These are phyloP conservation scores for Candida ovalis DNA, from an alignment of 805 yeast genomes.

Conservation along the genomic window DNA sequence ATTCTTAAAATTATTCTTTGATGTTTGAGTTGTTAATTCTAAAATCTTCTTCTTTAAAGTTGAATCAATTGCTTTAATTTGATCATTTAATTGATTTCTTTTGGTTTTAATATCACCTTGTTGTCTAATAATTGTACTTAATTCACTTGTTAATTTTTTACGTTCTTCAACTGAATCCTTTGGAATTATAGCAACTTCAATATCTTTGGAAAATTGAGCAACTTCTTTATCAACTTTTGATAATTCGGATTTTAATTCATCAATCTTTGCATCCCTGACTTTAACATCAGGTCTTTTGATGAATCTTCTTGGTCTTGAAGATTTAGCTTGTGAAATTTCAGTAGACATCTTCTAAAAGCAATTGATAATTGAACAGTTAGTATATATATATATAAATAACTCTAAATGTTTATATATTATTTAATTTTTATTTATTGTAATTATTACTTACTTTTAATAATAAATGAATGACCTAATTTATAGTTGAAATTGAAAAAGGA, in stretches of 20 bases:
- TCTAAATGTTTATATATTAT: too few species aligned
- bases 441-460: too few species aligned
- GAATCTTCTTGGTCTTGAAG: constrained; percentile 40
- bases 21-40: constrained; percentile 68
- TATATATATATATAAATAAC: not conserved
- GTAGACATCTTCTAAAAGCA: constrained; percentile 12
- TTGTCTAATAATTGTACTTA: constrained; percentile 42
- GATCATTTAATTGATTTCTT: constrained; percentile 43
- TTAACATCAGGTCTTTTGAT: constrained; percentile 74
- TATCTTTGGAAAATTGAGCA: constrained; percentile 48
- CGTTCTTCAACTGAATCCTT: constrained; percentile 50
- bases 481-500: too few species aligned
- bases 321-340: constrained; percentile 19
- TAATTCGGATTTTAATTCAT: constrained; percentile 54
- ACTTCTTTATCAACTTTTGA: constrained; percentile 56
- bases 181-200: constrained; percentile 50
- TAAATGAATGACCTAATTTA: too few species aligned
- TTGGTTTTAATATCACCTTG: constrained; percentile 32
- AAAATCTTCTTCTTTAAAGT: constrained; percentile 67
- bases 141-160: constrained; percentile 40
- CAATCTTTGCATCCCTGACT: constrained; percentile 56
- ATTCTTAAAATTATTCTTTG: constrained; percentile 65
- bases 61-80: constrained; percentile 67
- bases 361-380: not conserved
- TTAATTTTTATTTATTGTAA: too few species aligned